Evolutionary conservation across 2,329 filamentous ascomycete species (phyloP), one percentile per base, ranked within the genome.

Genomic region (Diaporthe capsici): DNA sequence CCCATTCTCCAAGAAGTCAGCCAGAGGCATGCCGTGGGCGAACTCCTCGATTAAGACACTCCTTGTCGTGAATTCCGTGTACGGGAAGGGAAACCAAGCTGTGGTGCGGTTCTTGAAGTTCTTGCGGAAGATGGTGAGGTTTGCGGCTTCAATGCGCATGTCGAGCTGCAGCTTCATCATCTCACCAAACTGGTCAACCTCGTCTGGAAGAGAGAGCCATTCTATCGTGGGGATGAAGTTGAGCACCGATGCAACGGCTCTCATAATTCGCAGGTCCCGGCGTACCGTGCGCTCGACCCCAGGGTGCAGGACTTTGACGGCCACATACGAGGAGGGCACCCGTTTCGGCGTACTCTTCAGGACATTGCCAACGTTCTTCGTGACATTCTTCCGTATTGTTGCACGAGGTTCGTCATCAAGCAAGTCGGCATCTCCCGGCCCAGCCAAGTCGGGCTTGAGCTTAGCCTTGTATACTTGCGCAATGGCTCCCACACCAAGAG

Each of bases 151-250:
- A 76, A 98, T 98, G 71, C 97, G 93, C 49, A 99, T 89, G 84
- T 99, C 97, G 3, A 99, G 88, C 83, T 99, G 97, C n/a, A 98
- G 87, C 80, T 93, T 93, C 97, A 99, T 99, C 97, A 99, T 99
- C 82, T 97, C 94, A 34, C 96, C 96, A 81, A 99, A 99, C 81
- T 98, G 95, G 20, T 89, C 86, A 4, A 98, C 97, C 83, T 99
- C 97, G 79, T 98, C 96, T 0, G 97, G 97, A 12, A 99, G 91
- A 0, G 96, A 98, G 8, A 99, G 89, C 97, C 97, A 99, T 84
- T 98, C 95, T 82, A 99, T 97, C 0, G 96, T 98, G 0, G 97
- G 97, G 44, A 99, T 93, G 2, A 90, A 86, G 84, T 98, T 98
- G 79, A 99, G 92, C 8, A 94, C 81, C 0, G 91, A 89, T 22